phyloP scores from a whole-genome alignment of 768 basidiomycete species.

The Lentinula detonsa region DNA sequence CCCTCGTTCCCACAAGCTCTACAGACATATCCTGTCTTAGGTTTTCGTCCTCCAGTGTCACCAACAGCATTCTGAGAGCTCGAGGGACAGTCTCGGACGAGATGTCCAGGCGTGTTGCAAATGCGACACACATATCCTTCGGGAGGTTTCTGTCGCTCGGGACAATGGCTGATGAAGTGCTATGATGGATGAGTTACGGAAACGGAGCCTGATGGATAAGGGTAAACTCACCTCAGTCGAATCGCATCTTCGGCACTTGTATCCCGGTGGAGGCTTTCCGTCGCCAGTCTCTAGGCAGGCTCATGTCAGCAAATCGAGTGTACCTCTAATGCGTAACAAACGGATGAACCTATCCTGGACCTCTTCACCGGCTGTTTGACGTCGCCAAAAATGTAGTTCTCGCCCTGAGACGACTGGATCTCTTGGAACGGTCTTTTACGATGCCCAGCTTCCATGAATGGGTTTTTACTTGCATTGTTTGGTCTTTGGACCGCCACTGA shows the following conservation, averaged over 20 bases:
- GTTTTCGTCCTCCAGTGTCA: constrained; percentile 80
- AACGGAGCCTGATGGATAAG: neutral
- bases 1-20: constrained; percentile 83
- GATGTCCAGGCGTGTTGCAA: constrained; percentile 78
- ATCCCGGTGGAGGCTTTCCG: constrained; percentile 61
- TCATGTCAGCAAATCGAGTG: neutral
- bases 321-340: neutral
- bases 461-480: constrained; percentile 64
- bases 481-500: constrained; percentile 36
- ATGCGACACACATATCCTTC: constrained; percentile 86
- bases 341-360: constrained; percentile 41
- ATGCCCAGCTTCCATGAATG: constrained; percentile 42
- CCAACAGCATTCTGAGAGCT: constrained; percentile 53
- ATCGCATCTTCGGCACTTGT: constrained; percentile 75
- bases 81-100: constrained; percentile 85
- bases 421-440: constrained; percentile 53
- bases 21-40: constrained; percentile 83
- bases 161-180: constrained; percentile 78
- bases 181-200: constrained; percentile 18
- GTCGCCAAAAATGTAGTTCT: constrained; percentile 70
- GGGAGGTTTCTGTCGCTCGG: constrained; percentile 67
- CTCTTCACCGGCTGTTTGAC: constrained; percentile 54
- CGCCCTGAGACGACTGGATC: constrained; percentile 28
- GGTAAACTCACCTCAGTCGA: constrained; percentile 54
- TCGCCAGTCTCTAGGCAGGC: neutral